Base-by-base conservation (phyloP, 1,284 basidiomycete species). In the Leccinum laetum region DNA sequence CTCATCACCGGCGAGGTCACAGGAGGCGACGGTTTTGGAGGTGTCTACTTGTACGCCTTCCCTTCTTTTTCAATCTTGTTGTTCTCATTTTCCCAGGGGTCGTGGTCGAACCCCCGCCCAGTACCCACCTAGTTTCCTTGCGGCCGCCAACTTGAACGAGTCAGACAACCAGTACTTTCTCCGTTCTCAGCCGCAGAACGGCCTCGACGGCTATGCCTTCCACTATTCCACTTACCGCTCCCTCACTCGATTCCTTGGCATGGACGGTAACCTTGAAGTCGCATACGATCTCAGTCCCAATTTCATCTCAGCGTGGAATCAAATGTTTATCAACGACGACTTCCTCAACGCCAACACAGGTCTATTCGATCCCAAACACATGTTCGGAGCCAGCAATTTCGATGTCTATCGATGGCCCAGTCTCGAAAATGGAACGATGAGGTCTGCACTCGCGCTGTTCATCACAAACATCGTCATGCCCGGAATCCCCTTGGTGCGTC, bases 341-440 rank as follows among this genome's bases (percentile, higher is more conserved):
- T 90, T 96, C 70, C 68, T 96, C 64, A 96, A 96, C 75, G 78
- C 90, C 5, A 77, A 81, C 52, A 89, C 82, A 0, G 88, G 88
- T 66, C 21, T 74, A 5, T 78, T 94, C 52, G 95, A 97, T 75
- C 94, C 95, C 2, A 82, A 85, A 65, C 95, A 97, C 79, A 88
- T 95, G 90, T 95, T 85, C 74, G 95, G 95, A 56, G 89, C 90
- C 16, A 92, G 91, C 72, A 97, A 97, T 75, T 96, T 96, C 79
- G 95, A 97, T 81, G 86, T 96, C 14, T 96, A 92, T 83, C 86
- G 95, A 66, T 97, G 95, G 95, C 93, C 93, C 2, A 88, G 90
- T 78, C 75, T 96, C 72, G 85, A 90, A 69, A 93, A 94, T 72
- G 95, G 95, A 18, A 91, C 89, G 1, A 86, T 92, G 70, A 86